These are phyloP conservation scores for Chrysoporthe cubensis DNA, from an alignment of 2,329 filamentous ascomycete genomes.

Conservation along the genomic window DNA sequence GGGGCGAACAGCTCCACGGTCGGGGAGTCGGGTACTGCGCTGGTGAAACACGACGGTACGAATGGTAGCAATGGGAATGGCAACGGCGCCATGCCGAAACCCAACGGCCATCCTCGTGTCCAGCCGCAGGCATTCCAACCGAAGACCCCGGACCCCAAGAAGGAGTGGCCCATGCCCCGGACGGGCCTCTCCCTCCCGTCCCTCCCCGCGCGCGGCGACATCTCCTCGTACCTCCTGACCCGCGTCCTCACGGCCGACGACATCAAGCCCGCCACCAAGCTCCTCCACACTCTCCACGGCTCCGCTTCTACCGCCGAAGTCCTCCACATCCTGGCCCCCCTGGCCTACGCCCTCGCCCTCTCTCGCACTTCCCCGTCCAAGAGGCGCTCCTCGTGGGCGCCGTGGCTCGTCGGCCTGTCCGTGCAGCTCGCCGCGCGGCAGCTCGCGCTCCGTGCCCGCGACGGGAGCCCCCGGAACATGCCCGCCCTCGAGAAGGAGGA, in stretches of 20 bases:
- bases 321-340: conserved; percentile 87
- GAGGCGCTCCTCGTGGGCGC: conserved; percentile 77
- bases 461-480: conserved; percentile 51
- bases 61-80: conserved; percentile 6
- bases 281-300: conserved; percentile 83
- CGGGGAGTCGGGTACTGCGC: not conserved
- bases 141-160: conserved; percentile 39
- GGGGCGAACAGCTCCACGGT: conserved; percentile 46
- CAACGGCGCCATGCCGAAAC: not conserved
- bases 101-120: conserved; percentile 17
- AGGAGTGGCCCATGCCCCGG: conserved; percentile 89
- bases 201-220: conserved; percentile 79
- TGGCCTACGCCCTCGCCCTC: conserved; percentile 84
- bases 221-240: conserved; percentile 83
- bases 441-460: conserved; percentile 45
- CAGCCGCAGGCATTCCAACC: conserved; percentile 26
- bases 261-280: conserved; percentile 85
- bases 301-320: conserved; percentile 77
- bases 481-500: conserved; percentile 90
- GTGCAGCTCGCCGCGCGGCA: conserved; percentile 91
- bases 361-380: conserved; percentile 58
- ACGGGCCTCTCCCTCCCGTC: conserved; percentile 85
- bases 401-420: conserved; percentile 84
- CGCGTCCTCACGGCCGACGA: conserved; percentile 95
- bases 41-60: conserved; percentile 20